phyloP scores from a whole-genome alignment of 352 stramenopile genomes.

The Phytophthora agathidicida region DNA sequence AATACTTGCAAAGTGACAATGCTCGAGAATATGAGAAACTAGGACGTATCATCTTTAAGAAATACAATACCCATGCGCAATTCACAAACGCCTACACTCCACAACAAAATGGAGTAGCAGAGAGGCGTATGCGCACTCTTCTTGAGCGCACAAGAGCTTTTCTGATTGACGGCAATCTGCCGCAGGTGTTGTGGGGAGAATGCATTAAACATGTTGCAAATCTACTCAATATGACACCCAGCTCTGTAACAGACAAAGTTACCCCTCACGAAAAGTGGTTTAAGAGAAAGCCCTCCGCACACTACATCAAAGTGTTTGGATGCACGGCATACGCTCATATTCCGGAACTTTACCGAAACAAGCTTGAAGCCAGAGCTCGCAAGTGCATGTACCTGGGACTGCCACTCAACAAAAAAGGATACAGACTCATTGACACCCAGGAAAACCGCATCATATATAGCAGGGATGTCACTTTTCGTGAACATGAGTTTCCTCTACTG shows the following conservation, averaged over 20 bases:
- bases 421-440: slow-evolving; percentile 6
- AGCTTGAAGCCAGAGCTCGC: neutral
- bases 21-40: slow-evolving; percentile 27
- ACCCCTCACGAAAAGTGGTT: slow-evolving; percentile 21
- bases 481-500: slow-evolving; percentile 8
- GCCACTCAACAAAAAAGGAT: slow-evolving; percentile 20
- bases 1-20: slow-evolving; percentile 27
- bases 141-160: slow-evolving; percentile 17
- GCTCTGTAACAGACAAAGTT: slow-evolving; percentile 12
- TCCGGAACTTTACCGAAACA: slow-evolving; percentile 8
- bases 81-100: slow-evolving; percentile 31
- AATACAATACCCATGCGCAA: slow-evolving; percentile 24
- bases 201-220: no score
- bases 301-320: slow-evolving; percentile 17
- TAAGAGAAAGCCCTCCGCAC: slow-evolving; percentile 1
- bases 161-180: slow-evolving; percentile 22
- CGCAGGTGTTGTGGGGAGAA: no score
- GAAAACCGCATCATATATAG: slow-evolving; percentile 22
- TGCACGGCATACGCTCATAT: slow-evolving; percentile 16
- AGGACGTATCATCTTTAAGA: slow-evolving; percentile 19
- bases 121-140: slow-evolving; percentile 27
- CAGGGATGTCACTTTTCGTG: slow-evolving; percentile 6
- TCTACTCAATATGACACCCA: slow-evolving; percentile 19
- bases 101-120: slow-evolving; percentile 31
- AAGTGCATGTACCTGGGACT: slow-evolving; percentile 18